Evolutionary conservation across 768 basidiomycete species (phyloP).

Genomic region (Trichaptum fuscoviolaceum): DNA sequence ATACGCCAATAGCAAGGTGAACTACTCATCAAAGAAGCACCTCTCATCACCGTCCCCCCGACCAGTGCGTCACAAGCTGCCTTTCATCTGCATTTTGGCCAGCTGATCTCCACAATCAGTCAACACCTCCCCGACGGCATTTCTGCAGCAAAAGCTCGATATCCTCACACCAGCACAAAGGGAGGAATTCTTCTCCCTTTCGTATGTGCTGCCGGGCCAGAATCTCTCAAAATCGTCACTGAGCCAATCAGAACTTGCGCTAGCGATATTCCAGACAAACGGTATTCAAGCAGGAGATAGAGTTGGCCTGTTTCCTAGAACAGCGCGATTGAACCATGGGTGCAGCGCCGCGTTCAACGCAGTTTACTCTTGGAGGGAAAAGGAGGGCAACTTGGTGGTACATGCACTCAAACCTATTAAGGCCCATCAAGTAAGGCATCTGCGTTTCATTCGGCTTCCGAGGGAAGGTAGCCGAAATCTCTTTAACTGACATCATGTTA

Average conservation of each 20-base stretch:
- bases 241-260: conserved; percentile 36
- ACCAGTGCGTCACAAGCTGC: conserved; percentile 32
- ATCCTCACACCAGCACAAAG: conserved; percentile 28
- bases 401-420: conserved; percentile 51
- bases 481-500: conserved; percentile 8
- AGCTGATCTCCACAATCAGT: background rate
- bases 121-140: conserved; percentile 37
- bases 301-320: conserved; percentile 62
- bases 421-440: conserved; percentile 41
- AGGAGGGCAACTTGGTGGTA: conserved; percentile 44
- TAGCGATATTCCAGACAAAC: conserved; percentile 66
- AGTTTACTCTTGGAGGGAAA: conserved; percentile 55
- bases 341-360: conserved; percentile 64
- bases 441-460: conserved; percentile 3
- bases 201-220: conserved; percentile 46
- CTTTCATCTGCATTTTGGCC: background rate
- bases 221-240: conserved; percentile 23
- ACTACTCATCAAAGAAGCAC: conserved; percentile 47
- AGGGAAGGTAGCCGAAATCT: background rate
- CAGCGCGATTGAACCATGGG: conserved; percentile 64
- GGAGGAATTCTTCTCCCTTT: conserved; percentile 47
- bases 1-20: conserved; percentile 47
- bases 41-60: conserved; percentile 47
- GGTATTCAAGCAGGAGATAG: conserved; percentile 47
- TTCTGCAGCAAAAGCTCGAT: conserved; percentile 35